Evolutionary conservation across 1,139 yeast genomes (phyloP).

Genomic region (Magnusiomyces suaveolens): DNA sequence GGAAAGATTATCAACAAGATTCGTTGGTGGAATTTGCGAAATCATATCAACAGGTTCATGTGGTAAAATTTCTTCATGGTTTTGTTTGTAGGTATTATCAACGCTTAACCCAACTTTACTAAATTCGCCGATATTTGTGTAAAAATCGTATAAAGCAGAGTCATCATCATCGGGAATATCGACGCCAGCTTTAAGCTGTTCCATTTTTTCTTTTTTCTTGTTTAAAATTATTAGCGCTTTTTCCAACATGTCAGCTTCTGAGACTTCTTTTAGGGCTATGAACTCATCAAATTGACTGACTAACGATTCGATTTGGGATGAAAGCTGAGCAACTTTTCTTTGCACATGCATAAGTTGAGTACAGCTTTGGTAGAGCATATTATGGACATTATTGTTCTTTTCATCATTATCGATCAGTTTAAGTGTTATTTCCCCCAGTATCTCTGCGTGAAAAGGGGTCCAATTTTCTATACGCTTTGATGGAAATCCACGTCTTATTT

Average conservation of each 20-base stretch:
- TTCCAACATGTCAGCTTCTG: slow-evolving; percentile 20
- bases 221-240: slow-evolving; percentile 25
- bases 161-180: slow-evolving; percentile 20
- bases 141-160: slow-evolving; percentile 13
- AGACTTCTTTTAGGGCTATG: slow-evolving; percentile 16
- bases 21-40: background rate
- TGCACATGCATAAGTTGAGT: slow-evolving; percentile 7
- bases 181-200: slow-evolving; percentile 12
- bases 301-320: slow-evolving; percentile 1
- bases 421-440: slow-evolving; percentile 1
- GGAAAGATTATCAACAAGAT: background rate
- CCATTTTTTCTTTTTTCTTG: slow-evolving; percentile 22
- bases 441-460: slow-evolving; percentile 1
- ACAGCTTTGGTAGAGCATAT: slow-evolving; percentile 8
- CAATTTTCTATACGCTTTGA: background rate
- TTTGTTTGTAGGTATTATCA: background rate
- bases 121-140: slow-evolving; percentile 10
- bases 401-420: background rate
- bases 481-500: slow-evolving; percentile 1
- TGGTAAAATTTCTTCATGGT: background rate
- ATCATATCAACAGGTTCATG: background rate
- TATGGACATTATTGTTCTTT: background rate
- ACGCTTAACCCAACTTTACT: background rate
- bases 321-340: slow-evolving; percentile 2
- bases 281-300: slow-evolving; percentile 15